phyloP scores from a whole-genome alignment of 2,329 filamentous ascomycete genomes.

The Corinectria fuckeliana region DNA sequence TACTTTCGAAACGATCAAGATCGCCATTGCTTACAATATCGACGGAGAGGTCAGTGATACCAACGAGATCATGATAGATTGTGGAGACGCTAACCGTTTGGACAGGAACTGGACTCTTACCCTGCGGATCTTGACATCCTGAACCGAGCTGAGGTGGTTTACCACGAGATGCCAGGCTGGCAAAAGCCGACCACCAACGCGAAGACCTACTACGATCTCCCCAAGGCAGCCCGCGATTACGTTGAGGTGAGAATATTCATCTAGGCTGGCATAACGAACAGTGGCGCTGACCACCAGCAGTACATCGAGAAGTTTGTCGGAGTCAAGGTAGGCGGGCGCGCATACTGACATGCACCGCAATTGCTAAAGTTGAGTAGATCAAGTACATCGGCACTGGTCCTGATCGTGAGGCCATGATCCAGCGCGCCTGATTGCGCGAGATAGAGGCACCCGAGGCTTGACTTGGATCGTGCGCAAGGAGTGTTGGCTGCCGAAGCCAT shows the following conservation, averaged over 20 bases:
- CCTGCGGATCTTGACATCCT: conserved; percentile 67
- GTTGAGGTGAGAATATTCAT: conserved; percentile 52
- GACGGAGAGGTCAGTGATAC: conserved; percentile 36
- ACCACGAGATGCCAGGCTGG: conserved; percentile 75
- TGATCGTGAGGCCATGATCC: conserved; percentile 68
- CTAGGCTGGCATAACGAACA: conserved; percentile 21
- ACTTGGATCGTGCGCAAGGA: conserved; percentile 18
- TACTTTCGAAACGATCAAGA: conserved; percentile 75
- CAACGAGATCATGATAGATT: conserved; percentile 22
- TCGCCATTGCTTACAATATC: conserved; percentile 72
- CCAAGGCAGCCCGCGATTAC: conserved; percentile 68
- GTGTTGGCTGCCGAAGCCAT: conserved; percentile 20
- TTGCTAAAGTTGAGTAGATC: conserved; percentile 44
- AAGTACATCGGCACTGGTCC: conserved; percentile 73
- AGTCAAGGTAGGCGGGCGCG: conserved; percentile 50
- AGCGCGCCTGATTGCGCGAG: conserved; percentile 31
- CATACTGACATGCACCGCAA: conserved; percentile 14
- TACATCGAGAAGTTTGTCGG: conserved; percentile 72
- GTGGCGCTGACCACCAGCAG: conserved; percentile 28
- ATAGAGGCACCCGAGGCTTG: conserved; percentile 16
- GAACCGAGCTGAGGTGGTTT: conserved; percentile 66
- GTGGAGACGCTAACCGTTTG: conserved; percentile 37
- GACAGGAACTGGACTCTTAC: conserved; percentile 55
- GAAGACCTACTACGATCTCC: conserved; percentile 67
- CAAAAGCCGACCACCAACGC: conserved; percentile 66